These are phyloP conservation scores for Aspergillus flavus DNA, from an alignment of 2,329 filamentous ascomycete species.

Conservation along the genomic window DNA sequence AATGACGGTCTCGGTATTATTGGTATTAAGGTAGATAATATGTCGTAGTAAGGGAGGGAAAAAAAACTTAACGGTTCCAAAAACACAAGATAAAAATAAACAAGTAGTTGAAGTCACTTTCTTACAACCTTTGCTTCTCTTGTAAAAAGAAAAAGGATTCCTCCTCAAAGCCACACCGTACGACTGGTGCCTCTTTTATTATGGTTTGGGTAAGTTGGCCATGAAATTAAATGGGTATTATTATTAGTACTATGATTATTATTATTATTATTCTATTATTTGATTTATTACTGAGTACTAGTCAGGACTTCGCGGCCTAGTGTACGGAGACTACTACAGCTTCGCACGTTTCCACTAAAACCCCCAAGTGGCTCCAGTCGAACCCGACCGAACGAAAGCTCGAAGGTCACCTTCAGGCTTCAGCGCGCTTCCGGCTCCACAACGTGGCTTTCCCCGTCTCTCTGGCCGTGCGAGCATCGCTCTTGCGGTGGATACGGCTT, in stretches of 20 bases:
- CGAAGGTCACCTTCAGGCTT: conserved; percentile 33
- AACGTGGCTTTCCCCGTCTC: conserved; percentile 35
- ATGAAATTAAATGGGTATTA: background rate
- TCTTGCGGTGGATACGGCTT: conserved; percentile 29
- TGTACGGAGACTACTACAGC: conserved; percentile 9
- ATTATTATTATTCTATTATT: background rate
- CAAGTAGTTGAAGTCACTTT: background rate
- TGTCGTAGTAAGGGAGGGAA: background rate
- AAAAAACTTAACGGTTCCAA: background rate
- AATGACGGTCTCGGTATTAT: conserved; percentile 1
- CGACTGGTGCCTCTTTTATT: background rate
- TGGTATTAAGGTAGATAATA: background rate
- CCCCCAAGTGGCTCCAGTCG: conserved; percentile 19
- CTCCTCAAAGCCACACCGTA: background rate
- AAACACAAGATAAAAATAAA: background rate
- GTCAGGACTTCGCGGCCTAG: conserved; percentile 9
- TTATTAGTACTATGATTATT: background rate
- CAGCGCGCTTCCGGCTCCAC: conserved; percentile 31
- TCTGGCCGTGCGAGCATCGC: conserved; percentile 25
- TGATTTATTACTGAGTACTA: conserved; percentile 5
- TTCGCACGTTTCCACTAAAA: conserved; percentile 23
- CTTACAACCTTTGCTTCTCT: background rate
- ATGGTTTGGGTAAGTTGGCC: background rate
- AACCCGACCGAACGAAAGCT: conserved; percentile 33
- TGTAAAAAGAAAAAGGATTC: background rate